Base-by-base conservation (phyloP, 257 asterid genomes). In the Craterostigma plantagineum region DNA sequence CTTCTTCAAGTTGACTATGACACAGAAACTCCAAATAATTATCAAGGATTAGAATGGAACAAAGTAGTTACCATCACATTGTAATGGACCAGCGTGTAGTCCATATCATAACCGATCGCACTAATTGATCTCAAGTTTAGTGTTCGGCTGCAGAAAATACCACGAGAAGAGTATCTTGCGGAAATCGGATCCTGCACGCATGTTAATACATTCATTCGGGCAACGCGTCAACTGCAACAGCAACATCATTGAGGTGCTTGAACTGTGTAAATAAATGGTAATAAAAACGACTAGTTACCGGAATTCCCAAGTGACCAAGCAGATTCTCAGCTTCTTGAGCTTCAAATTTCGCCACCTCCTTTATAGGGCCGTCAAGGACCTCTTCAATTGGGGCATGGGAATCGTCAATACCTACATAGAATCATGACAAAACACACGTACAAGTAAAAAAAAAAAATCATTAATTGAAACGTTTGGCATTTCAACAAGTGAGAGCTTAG, bases 41-140 rank as follows among this genome's bases (percentile, higher is more conserved):
- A 23, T 23, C 30, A 23, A 23, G 6, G 30, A 23, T 23, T 23
- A 23, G 30, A 23, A 23, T 23, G 30, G 23, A 1, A 27, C 11
- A 17, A 52, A 36, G 12, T 7, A 14, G 12, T 59, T 74, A 79
- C 93, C 93, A 46, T 62, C 14, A 81, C 93, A 60, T 77, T 81
- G 39, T 81, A 81, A 42, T 81, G 93, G 55, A 81, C 61, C 56
- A 81, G 66, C 11, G 93, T 81, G 67, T 81, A 81, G 63, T 81
- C 93, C 93, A 81, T 81, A 56, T 81, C 93, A 53, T 81, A 81
- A 51, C 93, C 93, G 51, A 81, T 81, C 40, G 63, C 93, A 59
- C 78, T 64, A 23, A 81, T 81, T 30, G 93, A 81, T 12, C 93
- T 73, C 16, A 81, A 47, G 62, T 81, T 81, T 52, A 81, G 69